Conservation (phyloP, 176 grass and related monocot genomes). For the Oryza longistaminata region DNA sequence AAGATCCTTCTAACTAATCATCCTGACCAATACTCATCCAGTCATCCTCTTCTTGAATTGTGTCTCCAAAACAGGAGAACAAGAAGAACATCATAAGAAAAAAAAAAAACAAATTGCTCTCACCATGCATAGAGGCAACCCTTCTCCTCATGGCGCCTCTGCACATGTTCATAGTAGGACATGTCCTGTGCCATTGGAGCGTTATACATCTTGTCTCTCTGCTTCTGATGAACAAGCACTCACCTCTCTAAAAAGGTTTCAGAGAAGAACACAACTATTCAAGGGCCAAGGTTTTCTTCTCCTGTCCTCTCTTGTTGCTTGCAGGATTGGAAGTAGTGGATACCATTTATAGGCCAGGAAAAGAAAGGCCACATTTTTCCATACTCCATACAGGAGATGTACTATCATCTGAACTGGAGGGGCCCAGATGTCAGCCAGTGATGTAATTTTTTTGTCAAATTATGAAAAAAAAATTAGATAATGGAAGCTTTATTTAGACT, state of each 20-base stretch:
- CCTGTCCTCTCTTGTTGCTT: neutral
- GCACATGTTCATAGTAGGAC: conserved; percentile 58
- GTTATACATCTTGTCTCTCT: conserved; percentile 47
- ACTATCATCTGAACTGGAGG: neutral
- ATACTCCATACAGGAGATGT: neutral
- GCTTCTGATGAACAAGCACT: neutral
- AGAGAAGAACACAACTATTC: neutral
- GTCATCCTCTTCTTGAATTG: neutral
- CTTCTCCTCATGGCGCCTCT: conserved; percentile 67
- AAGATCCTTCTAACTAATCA: neutral
- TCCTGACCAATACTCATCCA: neutral
- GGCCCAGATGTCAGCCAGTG: neutral
- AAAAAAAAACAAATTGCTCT: neutral
- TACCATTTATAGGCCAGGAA: conserved; percentile 23
- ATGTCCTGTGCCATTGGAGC: conserved; percentile 49
- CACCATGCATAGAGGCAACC: conserved; percentile 73
- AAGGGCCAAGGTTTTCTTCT: neutral
- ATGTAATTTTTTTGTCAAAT: no score
- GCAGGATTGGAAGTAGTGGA: conserved; percentile 6
- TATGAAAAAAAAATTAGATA: no score
- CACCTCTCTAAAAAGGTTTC: neutral
- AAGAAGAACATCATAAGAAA: neutral
- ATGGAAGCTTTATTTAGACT: no score
- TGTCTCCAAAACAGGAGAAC: no score
- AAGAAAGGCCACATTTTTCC: neutral